These are phyloP conservation scores for Opeltia flavorubescens DNA, from an alignment of 495 filamentous ascomycete species.

Conservation along the genomic window DNA sequence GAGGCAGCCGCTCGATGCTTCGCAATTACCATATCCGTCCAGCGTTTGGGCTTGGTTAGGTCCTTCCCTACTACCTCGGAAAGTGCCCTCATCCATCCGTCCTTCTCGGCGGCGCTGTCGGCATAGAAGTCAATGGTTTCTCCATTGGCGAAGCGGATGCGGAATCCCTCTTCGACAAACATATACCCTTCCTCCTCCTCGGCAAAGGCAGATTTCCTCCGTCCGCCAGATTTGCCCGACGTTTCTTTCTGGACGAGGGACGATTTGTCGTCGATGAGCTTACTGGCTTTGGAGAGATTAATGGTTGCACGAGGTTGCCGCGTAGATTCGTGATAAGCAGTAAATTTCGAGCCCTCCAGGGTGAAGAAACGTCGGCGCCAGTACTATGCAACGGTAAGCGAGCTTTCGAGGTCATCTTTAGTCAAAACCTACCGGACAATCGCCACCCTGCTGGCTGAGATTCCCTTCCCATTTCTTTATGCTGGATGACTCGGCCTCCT, in stretches of 20 bases:
- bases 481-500: constrained; percentile 64
- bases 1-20: constrained; percentile 22
- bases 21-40: constrained; percentile 74
- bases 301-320: constrained; percentile 93
- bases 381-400: constrained; percentile 39
- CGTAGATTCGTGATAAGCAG: constrained; percentile 90
- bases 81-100: constrained; percentile 90
- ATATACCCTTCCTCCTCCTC: constrained; percentile 99
- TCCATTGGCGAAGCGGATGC: constrained; percentile 92
- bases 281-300: constrained; percentile 84
- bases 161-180: constrained; percentile 98
- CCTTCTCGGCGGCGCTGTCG: constrained; percentile 70
- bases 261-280: constrained; percentile 85
- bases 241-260: constrained; percentile 69
- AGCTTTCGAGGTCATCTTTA: background rate
- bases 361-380: constrained; percentile 98
- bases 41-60: constrained; percentile 35
- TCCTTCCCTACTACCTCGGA: constrained; percentile 68
- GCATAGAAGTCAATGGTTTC: constrained; percentile 98
- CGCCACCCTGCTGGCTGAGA: constrained; percentile 90
- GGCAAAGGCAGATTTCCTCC: constrained; percentile 86
- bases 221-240: constrained; percentile 55
- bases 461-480: constrained; percentile 70
- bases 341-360: constrained; percentile 77
- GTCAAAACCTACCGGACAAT: constrained; percentile 72